phyloP scores from a whole-genome alignment of 352 stramenopile genomes.

The Pythium dissimile region DNA sequence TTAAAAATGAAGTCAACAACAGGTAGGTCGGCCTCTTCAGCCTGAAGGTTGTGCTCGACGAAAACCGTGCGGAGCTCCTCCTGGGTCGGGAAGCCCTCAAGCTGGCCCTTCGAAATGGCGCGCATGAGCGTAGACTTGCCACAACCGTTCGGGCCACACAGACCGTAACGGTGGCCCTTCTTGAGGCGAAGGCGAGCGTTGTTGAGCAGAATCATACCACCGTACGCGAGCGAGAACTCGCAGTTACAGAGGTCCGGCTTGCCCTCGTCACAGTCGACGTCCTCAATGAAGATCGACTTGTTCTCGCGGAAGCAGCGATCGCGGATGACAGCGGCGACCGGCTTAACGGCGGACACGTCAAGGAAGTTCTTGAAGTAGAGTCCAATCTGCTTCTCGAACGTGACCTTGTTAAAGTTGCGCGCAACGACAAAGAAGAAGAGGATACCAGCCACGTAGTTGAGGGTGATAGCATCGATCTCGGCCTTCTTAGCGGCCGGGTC shows the following conservation, averaged over 20 bases:
- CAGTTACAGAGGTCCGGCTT: conserved; percentile 98
- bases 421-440: conserved; percentile 86
- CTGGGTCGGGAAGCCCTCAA: conserved; percentile 95
- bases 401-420: conserved; percentile 92
- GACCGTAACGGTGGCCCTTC: conserved; percentile 91
- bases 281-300: conserved; percentile 91
- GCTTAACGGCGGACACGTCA: conserved; percentile 55
- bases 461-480: conserved; percentile 84
- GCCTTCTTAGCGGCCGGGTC: conserved; percentile 82
- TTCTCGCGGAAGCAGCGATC: conserved; percentile 89
- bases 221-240: conserved; percentile 97
- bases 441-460: conserved; percentile 88
- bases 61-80: conserved; percentile 95
- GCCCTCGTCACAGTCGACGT: conserved; percentile 96
- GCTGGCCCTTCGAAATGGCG: conserved; percentile 93
- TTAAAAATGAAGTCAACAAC: conserved; percentile 83
- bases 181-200: conserved; percentile 90
- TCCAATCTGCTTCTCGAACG: conserved; percentile 91
- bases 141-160: conserved; percentile 91
- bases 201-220: conserved; percentile 91
- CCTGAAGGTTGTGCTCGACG: conserved; percentile 97
- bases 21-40: conserved; percentile 78
- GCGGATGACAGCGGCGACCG: conserved; percentile 66
- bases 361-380: conserved; percentile 89
- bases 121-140: conserved; percentile 97